Base-by-base conservation (phyloP, 1,284 basidiomycete species). In the Dichomitus squalens region DNA sequence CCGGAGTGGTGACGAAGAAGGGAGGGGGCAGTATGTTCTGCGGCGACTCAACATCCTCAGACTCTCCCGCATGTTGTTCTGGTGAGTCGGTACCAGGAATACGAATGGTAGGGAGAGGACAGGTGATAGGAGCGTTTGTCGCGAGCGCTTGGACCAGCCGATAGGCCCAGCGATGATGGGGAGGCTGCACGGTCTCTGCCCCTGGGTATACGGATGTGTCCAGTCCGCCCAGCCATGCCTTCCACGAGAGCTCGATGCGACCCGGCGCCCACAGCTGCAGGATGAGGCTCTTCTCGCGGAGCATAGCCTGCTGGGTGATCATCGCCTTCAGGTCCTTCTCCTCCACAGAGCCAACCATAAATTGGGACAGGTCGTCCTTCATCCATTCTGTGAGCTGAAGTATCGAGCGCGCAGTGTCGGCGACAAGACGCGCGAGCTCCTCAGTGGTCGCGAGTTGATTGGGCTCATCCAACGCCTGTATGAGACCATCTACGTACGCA, bases 301-400 rank as follows among this genome's bases (percentile, higher is more conserved):
- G 65, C 53, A 73, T 78, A 0, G 86, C 85, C 60, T 87, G 79
- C 29, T 78, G 76, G 4, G 69, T 67, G 38, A 88, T 71, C 9
- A 90, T 70, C 4, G 82, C 67, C 12, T 68, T 68, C 7, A 89
- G 72, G 53, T 91, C 81, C 27, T 73, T 66, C 64, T 91, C 89
- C 20, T 79, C 75, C 81, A 87, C 84, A n/a, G 75, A 74, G 21
- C 82, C 85, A 0, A 86, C 65, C 6, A 86, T 72, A 49, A 86
- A 82, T 52, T 83, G 77, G 6, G 82, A 81, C 23, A 90, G 72
- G 64, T 91, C 89, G 31, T 78, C 73, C 64, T 82, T 84, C 85
- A 92, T 87, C 6, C 72, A 68, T 21, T 84, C 81, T 0, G 81
- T 73, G 12, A 90, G 72, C 14, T 73, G 68, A 7, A 90, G 63